Conservation (phyloP, 2,329 filamentous ascomycete genomes). For the Calonectria ilicicola region DNA sequence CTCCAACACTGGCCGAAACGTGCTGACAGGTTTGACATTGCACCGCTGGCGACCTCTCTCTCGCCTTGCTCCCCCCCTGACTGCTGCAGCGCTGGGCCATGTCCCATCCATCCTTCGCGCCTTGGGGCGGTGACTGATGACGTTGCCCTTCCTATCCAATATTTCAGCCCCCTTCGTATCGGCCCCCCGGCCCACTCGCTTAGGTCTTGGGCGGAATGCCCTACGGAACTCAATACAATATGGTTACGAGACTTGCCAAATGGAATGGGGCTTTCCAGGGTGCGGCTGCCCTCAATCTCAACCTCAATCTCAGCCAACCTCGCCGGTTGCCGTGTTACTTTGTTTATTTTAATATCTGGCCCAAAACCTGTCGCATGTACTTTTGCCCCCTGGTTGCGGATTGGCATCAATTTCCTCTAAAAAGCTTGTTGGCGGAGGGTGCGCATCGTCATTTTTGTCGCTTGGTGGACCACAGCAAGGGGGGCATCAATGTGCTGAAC, state of each 20-base stretch:
- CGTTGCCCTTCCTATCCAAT: background rate
- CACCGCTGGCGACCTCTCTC: background rate
- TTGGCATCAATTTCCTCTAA: background rate
- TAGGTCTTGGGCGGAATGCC: slow-evolving; percentile 1
- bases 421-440: background rate
- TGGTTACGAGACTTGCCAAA: background rate
- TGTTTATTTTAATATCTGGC: background rate
- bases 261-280: background rate
- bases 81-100: background rate
- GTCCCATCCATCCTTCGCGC: background rate
- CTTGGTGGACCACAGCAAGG: background rate
- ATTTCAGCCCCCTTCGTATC: background rate
- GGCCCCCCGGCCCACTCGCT: background rate
- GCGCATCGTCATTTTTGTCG: background rate
- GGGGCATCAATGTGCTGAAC: background rate
- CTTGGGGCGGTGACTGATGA: background rate
- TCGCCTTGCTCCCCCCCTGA: too few relatives aligned
- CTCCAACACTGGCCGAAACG: slow-evolving; percentile 18
- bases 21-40: background rate
- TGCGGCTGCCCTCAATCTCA: background rate
- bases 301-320: background rate
- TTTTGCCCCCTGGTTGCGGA: background rate
- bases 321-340: background rate
- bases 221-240: slow-evolving; percentile 1
- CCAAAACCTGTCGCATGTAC: background rate